These are phyloP conservation scores for Podila horticola DNA, from an alignment of 192 early-diverging fungal genomes.

Conservation along the genomic window DNA sequence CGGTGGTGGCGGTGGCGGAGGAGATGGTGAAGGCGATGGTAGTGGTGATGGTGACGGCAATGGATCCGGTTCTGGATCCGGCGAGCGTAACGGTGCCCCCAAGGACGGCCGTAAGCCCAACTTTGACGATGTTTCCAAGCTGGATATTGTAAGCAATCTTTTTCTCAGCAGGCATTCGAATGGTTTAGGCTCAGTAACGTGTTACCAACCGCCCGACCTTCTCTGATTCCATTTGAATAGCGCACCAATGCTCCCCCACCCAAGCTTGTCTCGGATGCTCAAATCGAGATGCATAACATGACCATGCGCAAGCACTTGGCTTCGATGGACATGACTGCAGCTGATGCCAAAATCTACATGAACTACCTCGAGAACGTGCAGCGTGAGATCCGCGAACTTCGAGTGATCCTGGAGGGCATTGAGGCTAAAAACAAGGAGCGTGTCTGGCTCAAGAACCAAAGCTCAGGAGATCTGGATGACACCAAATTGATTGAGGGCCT, in stretches of 20 bases:
- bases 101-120: slow-evolving; percentile 63
- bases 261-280: slow-evolving; percentile 48
- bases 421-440: slow-evolving; percentile 86
- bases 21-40: slow-evolving; percentile 53
- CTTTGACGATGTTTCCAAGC: slow-evolving; percentile 65
- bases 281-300: slow-evolving; percentile 74
- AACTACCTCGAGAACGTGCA: slow-evolving; percentile 68
- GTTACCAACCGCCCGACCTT: neutral
- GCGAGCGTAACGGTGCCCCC: slow-evolving; percentile 49
- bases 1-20: slow-evolving; percentile 48
- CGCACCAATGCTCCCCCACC: slow-evolving; percentile 49
- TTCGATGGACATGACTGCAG: slow-evolving; percentile 78
- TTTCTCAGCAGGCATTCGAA: neutral
- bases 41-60: slow-evolving; percentile 55
- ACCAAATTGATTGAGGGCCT: slow-evolving; percentile 81
- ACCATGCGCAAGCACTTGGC: slow-evolving; percentile 74
- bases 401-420: slow-evolving; percentile 79
- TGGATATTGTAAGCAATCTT: slow-evolving; percentile 59
- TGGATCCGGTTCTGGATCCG: slow-evolving; percentile 59
- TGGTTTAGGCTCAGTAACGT: neutral
- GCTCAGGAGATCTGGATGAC: slow-evolving; percentile 84
- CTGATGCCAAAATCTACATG: slow-evolving; percentile 67
- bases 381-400: slow-evolving; percentile 76
- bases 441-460: slow-evolving; percentile 84
- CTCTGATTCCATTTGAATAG: slow-evolving; percentile 3